phyloP scores from a whole-genome alignment of 2,329 filamentous ascomycete species.

The Rasamsonia emersonii region DNA sequence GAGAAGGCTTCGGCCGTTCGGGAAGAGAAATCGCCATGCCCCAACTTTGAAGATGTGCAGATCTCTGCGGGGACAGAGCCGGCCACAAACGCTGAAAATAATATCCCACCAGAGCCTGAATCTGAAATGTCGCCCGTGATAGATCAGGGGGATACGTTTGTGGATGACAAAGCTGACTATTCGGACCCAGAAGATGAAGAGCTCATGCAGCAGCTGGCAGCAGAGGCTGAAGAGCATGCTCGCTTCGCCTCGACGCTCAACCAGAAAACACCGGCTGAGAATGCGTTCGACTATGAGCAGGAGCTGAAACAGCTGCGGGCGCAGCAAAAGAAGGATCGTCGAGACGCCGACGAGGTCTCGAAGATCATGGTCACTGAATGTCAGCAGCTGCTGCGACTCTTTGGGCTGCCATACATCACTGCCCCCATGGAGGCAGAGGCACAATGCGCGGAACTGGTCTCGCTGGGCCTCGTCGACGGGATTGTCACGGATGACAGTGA shows the following conservation, averaged over 20 bases:
- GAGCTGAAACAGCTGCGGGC: constrained; percentile 78
- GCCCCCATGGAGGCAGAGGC: constrained; percentile 99
- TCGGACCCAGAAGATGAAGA: constrained; percentile 91
- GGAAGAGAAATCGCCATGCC: constrained; percentile 33
- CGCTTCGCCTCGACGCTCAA: constrained; percentile 86
- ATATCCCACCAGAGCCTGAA: constrained; percentile 19
- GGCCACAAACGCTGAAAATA: constrained; percentile 7
- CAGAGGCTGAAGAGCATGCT: constrained; percentile 88
- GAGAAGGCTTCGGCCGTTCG: not conserved
- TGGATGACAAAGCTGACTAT: constrained; percentile 51
- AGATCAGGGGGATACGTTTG: constrained; percentile 17
- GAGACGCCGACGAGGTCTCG: constrained; percentile 94
- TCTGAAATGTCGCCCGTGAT: constrained; percentile 5
- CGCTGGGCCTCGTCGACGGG: constrained; percentile 81
- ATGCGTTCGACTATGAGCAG: constrained; percentile 70
- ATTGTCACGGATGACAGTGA: constrained; percentile 98
- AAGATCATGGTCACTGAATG: constrained; percentile 95
- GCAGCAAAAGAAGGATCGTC: constrained; percentile 94
- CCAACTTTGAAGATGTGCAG: constrained; percentile 45
- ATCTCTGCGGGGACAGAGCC: constrained; percentile 18
- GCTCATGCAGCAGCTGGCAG: constrained; percentile 72
- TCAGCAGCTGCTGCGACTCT: constrained; percentile 78
- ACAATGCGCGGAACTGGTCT: constrained; percentile 87
- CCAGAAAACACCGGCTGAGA: constrained; percentile 60
- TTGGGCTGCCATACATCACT: constrained; percentile 92